A percentile compares a stretch with the other conserved stretches of the same genome.
These are phyloP conservation scores for Leptomonas pyrrhocoris DNA, from an alignment of 208 protist species.

Conservation along the genomic window DNA sequence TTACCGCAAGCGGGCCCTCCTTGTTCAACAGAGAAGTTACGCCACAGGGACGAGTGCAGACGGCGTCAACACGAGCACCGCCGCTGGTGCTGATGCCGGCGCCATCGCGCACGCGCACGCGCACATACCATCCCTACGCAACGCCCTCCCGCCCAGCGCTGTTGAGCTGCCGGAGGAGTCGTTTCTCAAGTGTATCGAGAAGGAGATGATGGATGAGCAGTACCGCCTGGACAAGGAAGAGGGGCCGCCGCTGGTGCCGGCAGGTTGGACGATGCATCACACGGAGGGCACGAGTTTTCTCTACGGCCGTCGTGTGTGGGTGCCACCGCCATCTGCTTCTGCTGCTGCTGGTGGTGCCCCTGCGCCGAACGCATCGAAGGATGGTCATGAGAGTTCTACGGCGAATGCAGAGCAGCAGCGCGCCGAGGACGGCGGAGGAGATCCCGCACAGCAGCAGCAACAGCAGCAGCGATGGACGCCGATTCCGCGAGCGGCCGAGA, in stretches of 20 bases:
- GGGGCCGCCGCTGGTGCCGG: constrained; percentile 56
- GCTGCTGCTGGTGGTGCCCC: not conserved
- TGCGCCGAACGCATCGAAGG: not conserved
- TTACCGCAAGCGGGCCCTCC: no score
- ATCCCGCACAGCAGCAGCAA: not conserved
- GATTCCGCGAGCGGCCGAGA: constrained; percentile 35
- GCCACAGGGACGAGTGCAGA: no score
- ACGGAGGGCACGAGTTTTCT: constrained; percentile 68
- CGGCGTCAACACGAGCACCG: no score
- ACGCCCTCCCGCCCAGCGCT: constrained; percentile 51
- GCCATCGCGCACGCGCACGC: not conserved
- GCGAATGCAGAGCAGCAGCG: no score
- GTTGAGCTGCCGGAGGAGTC: constrained; percentile 59
- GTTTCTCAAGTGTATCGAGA: constrained; percentile 86
- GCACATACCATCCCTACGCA: constrained; percentile 43
- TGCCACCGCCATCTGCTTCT: constrained; percentile 38
- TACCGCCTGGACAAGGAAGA: constrained; percentile 82
- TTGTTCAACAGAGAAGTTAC: no score
- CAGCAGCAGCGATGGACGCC: not conserved
- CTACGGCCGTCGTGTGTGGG: constrained; percentile 73
- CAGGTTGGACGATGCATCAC: constrained; percentile 82
- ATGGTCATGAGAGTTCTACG: not conserved
- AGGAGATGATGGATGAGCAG: constrained; percentile 87
- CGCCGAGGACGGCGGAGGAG: not conserved
- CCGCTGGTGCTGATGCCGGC: not conserved